These are phyloP conservation scores for Diaporthe vexans DNA, from an alignment of 2,329 filamentous ascomycete genomes.

Conservation along the genomic window DNA sequence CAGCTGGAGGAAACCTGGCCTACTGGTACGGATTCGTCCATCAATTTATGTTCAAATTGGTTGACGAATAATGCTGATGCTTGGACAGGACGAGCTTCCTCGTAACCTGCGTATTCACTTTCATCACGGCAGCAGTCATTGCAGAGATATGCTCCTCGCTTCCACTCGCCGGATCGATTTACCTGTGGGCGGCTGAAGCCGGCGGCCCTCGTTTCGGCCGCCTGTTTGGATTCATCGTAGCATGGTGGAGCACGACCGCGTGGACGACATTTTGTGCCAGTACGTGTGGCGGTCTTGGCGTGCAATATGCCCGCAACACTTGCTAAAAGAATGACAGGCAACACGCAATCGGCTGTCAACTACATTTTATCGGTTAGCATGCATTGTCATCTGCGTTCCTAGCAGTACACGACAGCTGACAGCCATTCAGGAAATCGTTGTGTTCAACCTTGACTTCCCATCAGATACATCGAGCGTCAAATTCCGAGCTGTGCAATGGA, in stretches of 20 bases:
- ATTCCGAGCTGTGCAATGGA: conserved; percentile 74
- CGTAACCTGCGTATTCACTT: conserved; percentile 71
- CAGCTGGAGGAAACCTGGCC: conserved; percentile 71
- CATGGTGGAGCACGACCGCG: conserved; percentile 74
- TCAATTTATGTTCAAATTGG: too few species aligned
- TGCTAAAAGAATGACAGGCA: conserved; percentile 49
- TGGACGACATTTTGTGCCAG: conserved; percentile 72
- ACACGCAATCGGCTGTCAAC: conserved; percentile 64
- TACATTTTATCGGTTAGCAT: conserved; percentile 64
- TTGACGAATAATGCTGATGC: not conserved
- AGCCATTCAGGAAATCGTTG: conserved; percentile 63
- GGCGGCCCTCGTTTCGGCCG: conserved; percentile 68
- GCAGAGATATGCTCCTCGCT: conserved; percentile 73
- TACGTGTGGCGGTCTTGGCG: conserved; percentile 42
- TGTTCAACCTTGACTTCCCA: conserved; percentile 69
- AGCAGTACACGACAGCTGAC: not conserved
- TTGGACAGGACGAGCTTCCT: conserved; percentile 68
- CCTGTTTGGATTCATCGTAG: conserved; percentile 72
- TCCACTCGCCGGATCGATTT: conserved; percentile 71
- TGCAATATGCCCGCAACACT: too few species aligned
- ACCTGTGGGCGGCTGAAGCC: conserved; percentile 72
- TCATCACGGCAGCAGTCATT: conserved; percentile 72
- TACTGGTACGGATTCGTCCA: conserved; percentile 62
- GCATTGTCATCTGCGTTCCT: not conserved
- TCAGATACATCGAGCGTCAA: conserved; percentile 66